Conservation (phyloP, 2,329 filamentous ascomycete species). For the Ambrosiella beaveri region DNA sequence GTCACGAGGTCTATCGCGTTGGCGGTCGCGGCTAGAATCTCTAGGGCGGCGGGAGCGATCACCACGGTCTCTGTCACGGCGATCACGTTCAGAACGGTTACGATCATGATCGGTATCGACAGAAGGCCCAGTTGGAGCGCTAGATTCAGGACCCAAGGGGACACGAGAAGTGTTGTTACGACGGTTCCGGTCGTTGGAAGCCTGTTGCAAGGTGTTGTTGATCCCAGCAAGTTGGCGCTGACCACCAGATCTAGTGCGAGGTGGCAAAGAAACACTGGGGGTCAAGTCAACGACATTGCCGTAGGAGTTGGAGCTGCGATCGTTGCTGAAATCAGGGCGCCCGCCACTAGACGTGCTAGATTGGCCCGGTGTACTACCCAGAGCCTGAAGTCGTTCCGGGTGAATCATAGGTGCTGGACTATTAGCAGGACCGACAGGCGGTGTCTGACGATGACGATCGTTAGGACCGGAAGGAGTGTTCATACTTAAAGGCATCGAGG, state of each 20-base stretch:
- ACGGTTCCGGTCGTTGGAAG: constrained; percentile 19
- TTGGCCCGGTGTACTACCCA: not conserved
- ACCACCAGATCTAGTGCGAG: not conserved
- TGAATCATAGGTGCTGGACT: not conserved
- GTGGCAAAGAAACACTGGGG: not conserved
- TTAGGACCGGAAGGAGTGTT: not conserved
- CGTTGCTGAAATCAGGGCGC: not conserved
- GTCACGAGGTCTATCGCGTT: constrained; percentile 23
- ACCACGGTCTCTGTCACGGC: constrained; percentile 25
- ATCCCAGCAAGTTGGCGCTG: constrained; percentile 27
- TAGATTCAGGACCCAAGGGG: constrained; percentile 6
- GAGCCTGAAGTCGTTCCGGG: constrained; percentile 7
- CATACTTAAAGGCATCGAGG: not conserved
- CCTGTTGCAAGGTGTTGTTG: constrained; percentile 39
- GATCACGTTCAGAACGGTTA: constrained; percentile 27
- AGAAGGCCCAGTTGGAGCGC: constrained; percentile 17
- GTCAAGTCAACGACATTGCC: not conserved
- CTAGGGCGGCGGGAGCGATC: constrained; percentile 25
- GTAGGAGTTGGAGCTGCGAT: not conserved
- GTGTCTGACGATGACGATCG: constrained; percentile 9
- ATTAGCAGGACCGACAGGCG: not conserved
- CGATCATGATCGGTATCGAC: constrained; percentile 18
- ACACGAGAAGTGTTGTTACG: not conserved
- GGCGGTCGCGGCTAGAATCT: constrained; percentile 32
- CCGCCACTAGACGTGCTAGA: not conserved